phyloP scores from a whole-genome alignment of 2,329 filamentous ascomycete species.

The Cladosporium sphaerospermum region DNA sequence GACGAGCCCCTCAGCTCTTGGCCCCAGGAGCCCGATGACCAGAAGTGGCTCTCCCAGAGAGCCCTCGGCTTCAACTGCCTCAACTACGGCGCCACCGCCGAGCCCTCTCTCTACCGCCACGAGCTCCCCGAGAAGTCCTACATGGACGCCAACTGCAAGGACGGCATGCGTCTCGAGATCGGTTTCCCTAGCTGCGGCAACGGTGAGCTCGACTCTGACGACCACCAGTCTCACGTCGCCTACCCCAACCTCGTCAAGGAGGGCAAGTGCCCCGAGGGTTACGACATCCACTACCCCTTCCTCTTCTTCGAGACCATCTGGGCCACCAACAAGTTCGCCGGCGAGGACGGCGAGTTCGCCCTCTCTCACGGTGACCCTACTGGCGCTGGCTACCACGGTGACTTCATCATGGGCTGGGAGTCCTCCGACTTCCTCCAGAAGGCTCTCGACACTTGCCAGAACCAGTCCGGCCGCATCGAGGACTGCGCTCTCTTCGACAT shows the following conservation, averaged over 20 bases:
- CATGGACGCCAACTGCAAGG: conserved; percentile 72
- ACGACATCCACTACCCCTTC: conserved; percentile 61
- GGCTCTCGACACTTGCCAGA: conserved; percentile 72
- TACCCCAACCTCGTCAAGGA: conserved; percentile 73
- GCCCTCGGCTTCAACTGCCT: conserved; percentile 93
- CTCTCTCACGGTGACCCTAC: conserved; percentile 72
- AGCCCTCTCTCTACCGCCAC: conserved; percentile 75
- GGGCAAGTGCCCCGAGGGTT: conserved; percentile 67
- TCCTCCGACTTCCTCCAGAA: conserved; percentile 56
- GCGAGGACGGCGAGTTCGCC: conserved; percentile 62
- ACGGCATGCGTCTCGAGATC: conserved; percentile 75
- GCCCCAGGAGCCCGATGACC: conserved; percentile 58
- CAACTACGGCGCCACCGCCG: conserved; percentile 63
- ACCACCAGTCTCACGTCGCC: conserved; percentile 62
- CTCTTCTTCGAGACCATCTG: conserved; percentile 85
- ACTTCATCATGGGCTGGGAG: conserved; percentile 78
- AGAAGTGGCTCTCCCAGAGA: conserved; percentile 67
- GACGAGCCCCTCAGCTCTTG: conserved; percentile 66
- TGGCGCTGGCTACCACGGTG: conserved; percentile 67
- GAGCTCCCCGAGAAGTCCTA: conserved; percentile 72
- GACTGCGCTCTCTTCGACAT: conserved; percentile 74
- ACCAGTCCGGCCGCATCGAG: conserved; percentile 57
- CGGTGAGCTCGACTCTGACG: conserved; percentile 51
- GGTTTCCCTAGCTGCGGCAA: conserved; percentile 92
- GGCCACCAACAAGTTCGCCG: conserved; percentile 61